phyloP scores from a whole-genome alignment of 2,329 filamentous ascomycete species.

The Colletotrichum horii region DNA sequence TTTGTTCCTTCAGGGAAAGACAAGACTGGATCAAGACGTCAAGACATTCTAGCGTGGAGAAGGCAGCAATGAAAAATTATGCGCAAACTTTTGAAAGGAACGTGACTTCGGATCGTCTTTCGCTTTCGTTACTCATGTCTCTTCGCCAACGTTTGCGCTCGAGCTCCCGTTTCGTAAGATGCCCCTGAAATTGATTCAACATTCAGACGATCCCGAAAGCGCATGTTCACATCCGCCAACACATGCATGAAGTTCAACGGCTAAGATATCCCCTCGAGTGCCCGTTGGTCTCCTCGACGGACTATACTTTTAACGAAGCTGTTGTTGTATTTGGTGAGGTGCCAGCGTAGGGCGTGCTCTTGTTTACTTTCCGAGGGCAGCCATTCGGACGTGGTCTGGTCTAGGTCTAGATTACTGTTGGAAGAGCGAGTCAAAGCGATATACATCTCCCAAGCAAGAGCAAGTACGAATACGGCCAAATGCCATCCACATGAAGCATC shows the following conservation, averaged over 20 bases:
- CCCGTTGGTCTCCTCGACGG: background rate
- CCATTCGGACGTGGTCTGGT: background rate
- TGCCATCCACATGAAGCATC: background rate
- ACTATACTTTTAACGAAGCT: background rate
- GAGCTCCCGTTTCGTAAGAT: background rate
- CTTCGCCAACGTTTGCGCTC: background rate
- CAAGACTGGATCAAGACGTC: conserved; percentile 3
- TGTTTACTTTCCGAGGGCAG: background rate
- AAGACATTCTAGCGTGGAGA: conserved; percentile 3
- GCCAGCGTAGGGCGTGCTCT: background rate
- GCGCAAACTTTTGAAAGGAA: background rate
- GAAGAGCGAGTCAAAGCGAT: background rate
- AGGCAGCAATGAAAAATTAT: conserved; percentile 10
- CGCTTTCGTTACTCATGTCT: background rate
- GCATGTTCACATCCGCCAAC: background rate
- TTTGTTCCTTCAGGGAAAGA: conserved; percentile 12
- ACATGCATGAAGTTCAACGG: background rate
- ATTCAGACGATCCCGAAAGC: background rate
- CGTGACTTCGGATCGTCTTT: background rate
- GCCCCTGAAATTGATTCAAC: background rate
- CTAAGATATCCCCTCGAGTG: background rate
- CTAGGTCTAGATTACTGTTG: background rate
- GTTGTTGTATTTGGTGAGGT: background rate
- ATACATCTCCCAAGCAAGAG: background rate
- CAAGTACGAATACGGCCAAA: background rate